Evolutionary conservation across 345 rosid genomes (phyloP).

Genomic region (Ceriops zippeliana): DNA sequence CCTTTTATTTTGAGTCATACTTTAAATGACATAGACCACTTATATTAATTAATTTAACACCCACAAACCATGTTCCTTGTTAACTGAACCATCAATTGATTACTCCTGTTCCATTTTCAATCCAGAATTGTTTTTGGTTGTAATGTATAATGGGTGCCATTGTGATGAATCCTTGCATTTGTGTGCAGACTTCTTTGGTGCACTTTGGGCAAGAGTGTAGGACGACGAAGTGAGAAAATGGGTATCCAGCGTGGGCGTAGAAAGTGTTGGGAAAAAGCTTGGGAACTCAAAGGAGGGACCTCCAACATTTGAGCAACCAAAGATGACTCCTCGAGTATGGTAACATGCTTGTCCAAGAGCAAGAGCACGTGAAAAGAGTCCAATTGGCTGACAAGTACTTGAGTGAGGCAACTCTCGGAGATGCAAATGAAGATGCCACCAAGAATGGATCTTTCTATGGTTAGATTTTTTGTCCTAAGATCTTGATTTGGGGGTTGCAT

Average conservation of each 20-base stretch:
- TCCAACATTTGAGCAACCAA: constrained; percentile 52
- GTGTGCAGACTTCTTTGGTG: constrained; percentile 50
- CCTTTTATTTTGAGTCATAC: no score
- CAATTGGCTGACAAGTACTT: constrained; percentile 48
- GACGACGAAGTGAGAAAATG: constrained; percentile 59
- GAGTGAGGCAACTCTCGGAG: constrained; percentile 56
- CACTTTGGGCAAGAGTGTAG: constrained; percentile 50
- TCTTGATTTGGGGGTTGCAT: constrained; percentile 14
- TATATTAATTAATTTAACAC: no score
- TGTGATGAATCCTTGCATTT: neutral
- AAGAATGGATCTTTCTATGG: constrained; percentile 37
- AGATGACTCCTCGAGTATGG: constrained; percentile 49
- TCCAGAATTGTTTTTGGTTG: no score
- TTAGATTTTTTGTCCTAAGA: constrained; percentile 24
- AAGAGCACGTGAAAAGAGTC: constrained; percentile 56
- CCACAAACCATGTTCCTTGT: neutral
- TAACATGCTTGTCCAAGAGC: constrained; percentile 50
- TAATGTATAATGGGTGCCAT: no score
- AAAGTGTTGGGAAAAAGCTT: constrained; percentile 38
- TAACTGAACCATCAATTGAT: no score
- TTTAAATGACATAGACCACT: no score
- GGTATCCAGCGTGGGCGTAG: constrained; percentile 40
- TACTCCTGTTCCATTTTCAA: no score
- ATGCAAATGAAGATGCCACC: constrained; percentile 43
- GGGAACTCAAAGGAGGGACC: constrained; percentile 54